Conservation (phyloP, 2,329 filamentous ascomycete genomes). For the Drechslera avenae region DNA sequence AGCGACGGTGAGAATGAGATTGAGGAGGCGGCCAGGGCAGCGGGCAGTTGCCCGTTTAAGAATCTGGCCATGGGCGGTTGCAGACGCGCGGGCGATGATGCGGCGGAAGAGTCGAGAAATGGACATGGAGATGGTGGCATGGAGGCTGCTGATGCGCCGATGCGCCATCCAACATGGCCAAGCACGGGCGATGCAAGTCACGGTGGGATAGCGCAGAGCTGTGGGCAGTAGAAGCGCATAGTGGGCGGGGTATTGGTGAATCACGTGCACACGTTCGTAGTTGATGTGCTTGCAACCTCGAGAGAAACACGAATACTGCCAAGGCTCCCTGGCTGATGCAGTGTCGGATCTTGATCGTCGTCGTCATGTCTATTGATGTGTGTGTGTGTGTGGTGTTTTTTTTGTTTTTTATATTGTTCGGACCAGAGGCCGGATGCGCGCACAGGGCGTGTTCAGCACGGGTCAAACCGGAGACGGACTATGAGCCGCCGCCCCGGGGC, state of each 20-base stretch:
- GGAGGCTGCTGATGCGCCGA: constrained; percentile 16
- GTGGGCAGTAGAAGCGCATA: constrained; percentile 14
- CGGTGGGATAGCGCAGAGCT: constrained; percentile 22
- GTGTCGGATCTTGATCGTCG: background rate
- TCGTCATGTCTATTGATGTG: background rate
- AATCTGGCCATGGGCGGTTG: constrained; percentile 28
- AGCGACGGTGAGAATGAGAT: constrained; percentile 39
- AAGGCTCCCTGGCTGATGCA: constrained; percentile 1
- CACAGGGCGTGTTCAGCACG: constrained; percentile 8
- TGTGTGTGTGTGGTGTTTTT: too few relatives aligned
- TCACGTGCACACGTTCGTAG: background rate
- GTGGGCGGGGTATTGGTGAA: background rate
- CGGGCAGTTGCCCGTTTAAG: constrained; percentile 40
- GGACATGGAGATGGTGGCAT: constrained; percentile 11
- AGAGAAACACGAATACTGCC: too few relatives aligned
- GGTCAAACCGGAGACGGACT: constrained; percentile 12
- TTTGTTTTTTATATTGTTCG: too few relatives aligned
- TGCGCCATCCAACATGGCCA: constrained; percentile 12
- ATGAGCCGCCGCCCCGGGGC: constrained; percentile 5
- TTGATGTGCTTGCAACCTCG: too few relatives aligned
- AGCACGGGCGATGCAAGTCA: constrained; percentile 2
- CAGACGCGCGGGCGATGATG: constrained; percentile 9
- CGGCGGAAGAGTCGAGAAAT: constrained; percentile 9
- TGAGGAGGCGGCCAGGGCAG: constrained; percentile 29
- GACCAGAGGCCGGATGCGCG: constrained; percentile 3